phyloP scores from a whole-genome alignment of 2,329 filamentous ascomycete species.

The Aspergillus sp. region DNA sequence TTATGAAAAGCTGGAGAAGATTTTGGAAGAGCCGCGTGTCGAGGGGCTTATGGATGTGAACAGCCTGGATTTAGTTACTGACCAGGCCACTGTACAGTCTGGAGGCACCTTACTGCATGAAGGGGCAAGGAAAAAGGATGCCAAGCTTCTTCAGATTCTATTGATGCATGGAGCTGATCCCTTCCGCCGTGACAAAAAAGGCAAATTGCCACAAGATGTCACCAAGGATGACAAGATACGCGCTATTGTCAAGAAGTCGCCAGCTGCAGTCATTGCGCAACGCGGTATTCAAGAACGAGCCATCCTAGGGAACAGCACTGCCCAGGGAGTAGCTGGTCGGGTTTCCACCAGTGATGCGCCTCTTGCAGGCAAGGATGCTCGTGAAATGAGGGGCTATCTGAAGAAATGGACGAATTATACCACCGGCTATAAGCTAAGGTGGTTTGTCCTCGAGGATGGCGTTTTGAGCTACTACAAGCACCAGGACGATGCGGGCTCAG shows the following conservation, averaged over 20 bases:
- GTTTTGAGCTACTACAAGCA: constrained; percentile 99
- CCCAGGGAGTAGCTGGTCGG: constrained; percentile 52
- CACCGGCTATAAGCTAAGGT: constrained; percentile 90
- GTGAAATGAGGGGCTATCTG: constrained; percentile 97
- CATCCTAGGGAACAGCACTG: constrained; percentile 70
- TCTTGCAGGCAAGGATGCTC: constrained; percentile 73
- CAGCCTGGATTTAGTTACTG: constrained; percentile 79
- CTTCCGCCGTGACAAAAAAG: constrained; percentile 89
- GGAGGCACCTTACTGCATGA: constrained; percentile 95
- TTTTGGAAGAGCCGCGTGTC: constrained; percentile 79
- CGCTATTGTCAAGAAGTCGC: constrained; percentile 86
- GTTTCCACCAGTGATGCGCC: constrained; percentile 44
- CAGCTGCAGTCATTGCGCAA: constrained; percentile 89
- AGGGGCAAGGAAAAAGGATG: constrained; percentile 81
- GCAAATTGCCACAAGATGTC: constrained; percentile 91
- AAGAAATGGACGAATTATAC: constrained; percentile 99
- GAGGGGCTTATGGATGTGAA: constrained; percentile 90
- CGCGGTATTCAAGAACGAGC: constrained; percentile 96
- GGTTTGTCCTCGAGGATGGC: constrained; percentile 97
- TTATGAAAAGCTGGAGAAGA: constrained; percentile 71
- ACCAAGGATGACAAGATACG: constrained; percentile 90
- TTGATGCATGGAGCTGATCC: constrained; percentile 93
- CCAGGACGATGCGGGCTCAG: constrained; percentile 93
- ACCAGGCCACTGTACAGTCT: constrained; percentile 68
- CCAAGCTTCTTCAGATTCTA: constrained; percentile 80